Percentiles rank a stretch among this genome's conserved stretches.
Evolutionary conservation across 179 eudicot genomes (phyloP).

Genomic region (Amaranthus tricolor): DNA sequence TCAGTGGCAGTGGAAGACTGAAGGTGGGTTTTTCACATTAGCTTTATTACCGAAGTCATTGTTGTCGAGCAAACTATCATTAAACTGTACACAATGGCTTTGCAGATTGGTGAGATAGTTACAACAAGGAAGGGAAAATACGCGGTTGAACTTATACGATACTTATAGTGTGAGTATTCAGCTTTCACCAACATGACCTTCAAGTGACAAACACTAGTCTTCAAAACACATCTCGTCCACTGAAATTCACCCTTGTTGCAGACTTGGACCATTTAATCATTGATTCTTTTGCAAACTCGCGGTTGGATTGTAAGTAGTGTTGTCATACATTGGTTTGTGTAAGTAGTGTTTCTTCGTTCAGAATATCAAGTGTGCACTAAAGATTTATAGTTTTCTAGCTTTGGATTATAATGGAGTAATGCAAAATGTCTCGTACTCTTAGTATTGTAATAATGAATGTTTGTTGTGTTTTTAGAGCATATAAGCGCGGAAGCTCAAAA

Average conservation of each 20-base stretch:
- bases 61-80: neutral
- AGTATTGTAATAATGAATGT: too few relatives aligned
- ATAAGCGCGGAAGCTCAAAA: too few relatives aligned
- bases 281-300: neutral
- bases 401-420: too few relatives aligned
- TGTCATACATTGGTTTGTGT: too few relatives aligned
- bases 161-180: conserved; percentile 31
- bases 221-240: neutral
- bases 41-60: neutral
- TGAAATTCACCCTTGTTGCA: neutral
- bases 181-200: neutral
- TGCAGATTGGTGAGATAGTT: conserved; percentile 81
- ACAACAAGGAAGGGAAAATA: conserved; percentile 86
- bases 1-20: conserved; percentile 80
- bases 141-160: conserved; percentile 74
- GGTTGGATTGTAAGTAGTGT: too few relatives aligned
- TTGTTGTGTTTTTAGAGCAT: too few relatives aligned
- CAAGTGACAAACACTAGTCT: neutral
- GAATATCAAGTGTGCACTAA: too few relatives aligned
- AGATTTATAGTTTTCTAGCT: too few relatives aligned
- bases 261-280: neutral
- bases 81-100: neutral
- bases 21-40: conserved; percentile 46
- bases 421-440: too few relatives aligned
- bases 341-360: too few relatives aligned